Percentiles rank a stretch among this genome's conserved stretches.
These are phyloP conservation scores for Pseudogymnoascus sp. DNA, from an alignment of 2,329 filamentous ascomycete genomes.

Conservation along the genomic window DNA sequence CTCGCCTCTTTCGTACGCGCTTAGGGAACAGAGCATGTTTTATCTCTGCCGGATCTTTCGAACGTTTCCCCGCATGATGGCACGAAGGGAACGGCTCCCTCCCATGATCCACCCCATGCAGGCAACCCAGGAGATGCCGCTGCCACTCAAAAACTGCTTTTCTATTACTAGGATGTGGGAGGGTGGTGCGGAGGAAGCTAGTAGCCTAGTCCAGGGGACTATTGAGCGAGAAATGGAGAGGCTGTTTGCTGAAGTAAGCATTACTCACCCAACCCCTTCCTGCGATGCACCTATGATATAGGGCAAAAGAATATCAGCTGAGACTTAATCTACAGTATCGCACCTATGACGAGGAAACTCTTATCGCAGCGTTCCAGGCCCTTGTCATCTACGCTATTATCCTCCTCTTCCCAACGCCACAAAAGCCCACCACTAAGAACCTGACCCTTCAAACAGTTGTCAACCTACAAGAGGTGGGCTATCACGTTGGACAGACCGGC, in stretches of 20 bases:
- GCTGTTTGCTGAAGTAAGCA: slow-evolving; percentile 26
- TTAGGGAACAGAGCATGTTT: slow-evolving; percentile 26
- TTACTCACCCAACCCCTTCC: not conserved
- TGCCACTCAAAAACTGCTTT: slow-evolving; percentile 30
- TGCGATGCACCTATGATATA: not conserved
- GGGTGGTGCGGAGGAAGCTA: slow-evolving; percentile 24
- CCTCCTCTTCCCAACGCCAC: slow-evolving; percentile 29
- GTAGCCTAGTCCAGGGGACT: slow-evolving; percentile 27
- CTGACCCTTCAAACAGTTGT: slow-evolving; percentile 24
- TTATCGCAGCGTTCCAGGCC: slow-evolving; percentile 31
- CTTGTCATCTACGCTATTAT: slow-evolving; percentile 32
- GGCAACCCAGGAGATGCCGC: slow-evolving; percentile 15
- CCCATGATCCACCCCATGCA: slow-evolving; percentile 30
- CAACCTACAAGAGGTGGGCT: slow-evolving; percentile 26
- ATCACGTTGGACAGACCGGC: slow-evolving; percentile 27
- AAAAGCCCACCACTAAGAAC: slow-evolving; percentile 16
- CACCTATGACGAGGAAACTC: slow-evolving; percentile 26
- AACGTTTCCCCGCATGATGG: slow-evolving; percentile 33
- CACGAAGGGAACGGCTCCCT: slow-evolving; percentile 30
- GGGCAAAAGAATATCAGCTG: not conserved
- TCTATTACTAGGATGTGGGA: slow-evolving; percentile 32
- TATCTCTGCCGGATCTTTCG: slow-evolving; percentile 29
- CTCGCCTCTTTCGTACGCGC: slow-evolving; percentile 8
- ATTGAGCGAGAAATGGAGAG: slow-evolving; percentile 27
- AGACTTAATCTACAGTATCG: slow-evolving; percentile 22